Evolutionary conservation across 768 basidiomycete genomes (phyloP).

Genomic region (Russula earlei): DNA sequence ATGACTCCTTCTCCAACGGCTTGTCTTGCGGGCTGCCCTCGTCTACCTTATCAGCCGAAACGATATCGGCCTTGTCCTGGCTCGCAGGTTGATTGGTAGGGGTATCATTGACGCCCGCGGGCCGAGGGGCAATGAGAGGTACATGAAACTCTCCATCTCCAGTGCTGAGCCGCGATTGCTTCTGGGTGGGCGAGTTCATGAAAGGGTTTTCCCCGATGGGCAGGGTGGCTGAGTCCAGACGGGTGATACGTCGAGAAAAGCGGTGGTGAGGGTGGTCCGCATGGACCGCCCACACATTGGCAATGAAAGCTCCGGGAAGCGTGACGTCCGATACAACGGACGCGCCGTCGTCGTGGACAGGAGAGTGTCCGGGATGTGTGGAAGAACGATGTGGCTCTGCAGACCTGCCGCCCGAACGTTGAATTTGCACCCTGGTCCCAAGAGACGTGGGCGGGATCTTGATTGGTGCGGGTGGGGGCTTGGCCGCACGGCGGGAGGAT

Average conservation of each 20-base stretch:
- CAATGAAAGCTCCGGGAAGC: conserved; percentile 12
- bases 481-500: neutral
- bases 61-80: neutral
- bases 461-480: conserved; percentile 11
- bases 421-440: conserved; percentile 3
- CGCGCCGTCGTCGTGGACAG: conserved; percentile 5
- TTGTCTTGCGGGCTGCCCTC: neutral
- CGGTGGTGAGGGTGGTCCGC: conserved; percentile 4
- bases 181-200: neutral
- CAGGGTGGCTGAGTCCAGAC: conserved; percentile 17
- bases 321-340: conserved; percentile 15
- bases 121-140: conserved; percentile 6
- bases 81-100: neutral
- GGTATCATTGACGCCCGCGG: neutral
- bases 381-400: neutral
- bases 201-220: conserved; percentile 3
- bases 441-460: conserved; percentile 7
- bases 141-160: neutral
- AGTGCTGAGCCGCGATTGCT: neutral
- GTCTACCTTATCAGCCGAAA: neutral
- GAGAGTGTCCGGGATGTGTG: conserved; percentile 1
- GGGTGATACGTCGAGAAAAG: conserved; percentile 12
- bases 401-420: conserved; percentile 3
- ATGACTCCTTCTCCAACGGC: neutral
- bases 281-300: conserved; percentile 2